Percentiles rank a stretch among this genome's conserved stretches.
Conservation (phyloP, 108 stramenopile species). For the Parietichytrium sp. region DNA sequence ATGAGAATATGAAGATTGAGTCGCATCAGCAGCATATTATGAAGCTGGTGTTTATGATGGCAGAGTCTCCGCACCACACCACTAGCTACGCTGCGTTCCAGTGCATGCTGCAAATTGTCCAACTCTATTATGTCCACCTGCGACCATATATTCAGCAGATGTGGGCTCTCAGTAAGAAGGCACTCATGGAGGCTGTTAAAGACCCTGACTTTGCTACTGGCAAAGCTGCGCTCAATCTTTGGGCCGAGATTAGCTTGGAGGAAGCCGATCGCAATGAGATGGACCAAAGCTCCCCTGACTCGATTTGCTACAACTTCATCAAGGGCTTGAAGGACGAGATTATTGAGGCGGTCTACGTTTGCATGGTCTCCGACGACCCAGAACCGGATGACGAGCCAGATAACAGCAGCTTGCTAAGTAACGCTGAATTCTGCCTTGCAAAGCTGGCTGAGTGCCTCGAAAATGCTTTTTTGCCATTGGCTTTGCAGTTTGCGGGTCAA, state of each 20-base stretch:
- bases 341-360: not conserved
- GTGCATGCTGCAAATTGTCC: not conserved
- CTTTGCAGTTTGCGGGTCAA: not conserved
- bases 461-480: not conserved
- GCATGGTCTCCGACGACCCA: not conserved
- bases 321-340: not conserved
- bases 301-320: not conserved
- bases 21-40: not conserved
- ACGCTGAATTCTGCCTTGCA: conserved; percentile 7
- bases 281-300: no score
- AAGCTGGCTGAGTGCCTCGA: not conserved
- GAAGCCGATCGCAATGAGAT: conserved; percentile 24
- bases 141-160: not conserved
- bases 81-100: not conserved
- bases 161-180: not conserved
- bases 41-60: conserved; percentile 19
- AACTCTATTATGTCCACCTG: conserved; percentile 11
- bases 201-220: not conserved
- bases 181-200: not conserved
- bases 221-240: not conserved
- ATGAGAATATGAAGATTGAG: conserved; percentile 20
- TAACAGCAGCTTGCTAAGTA: not conserved
- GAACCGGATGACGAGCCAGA: conserved; percentile 18
- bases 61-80: not conserved
- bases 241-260: conserved; percentile 31